Base-by-base conservation (phyloP, 106 monocot species). In the Allium cepa region DNA sequence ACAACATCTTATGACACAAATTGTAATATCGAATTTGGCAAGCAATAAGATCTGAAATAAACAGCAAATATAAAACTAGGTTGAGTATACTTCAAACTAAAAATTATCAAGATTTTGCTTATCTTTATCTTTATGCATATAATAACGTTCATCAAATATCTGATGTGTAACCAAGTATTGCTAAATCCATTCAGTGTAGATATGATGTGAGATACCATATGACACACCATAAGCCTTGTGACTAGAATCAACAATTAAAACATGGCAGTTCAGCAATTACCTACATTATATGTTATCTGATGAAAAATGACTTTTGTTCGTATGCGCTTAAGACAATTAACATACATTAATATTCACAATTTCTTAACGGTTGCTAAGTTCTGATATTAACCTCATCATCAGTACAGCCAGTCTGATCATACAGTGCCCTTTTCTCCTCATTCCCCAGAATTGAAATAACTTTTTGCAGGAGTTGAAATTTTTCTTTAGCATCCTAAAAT, bases 381-480 rank as follows among this genome's bases (percentile, higher is more conserved):
- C 0, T 49, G 50, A n/a, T 56, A 78, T 69, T 82, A 72, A 93
- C 97, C 73, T 83, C 82, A 78, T 87, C 99, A 78, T 87, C 99
- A 67, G 82, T 73, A 81, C 70, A 82, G 49, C 99, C 93, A 83
- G 93, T 99, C 67, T 87, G 83, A 83, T 99, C 99, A 87, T 99
- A 99, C 28, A 90, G 10, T 50, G 83, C 81, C 57, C 99, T 99
- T 73, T 90, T 93, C 65, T 99, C 92, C 63, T 90, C 93, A 76
- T 99, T 89, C 6, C 93, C 93, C 74, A 99, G 88, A 77, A 99
- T 79, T 49, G 90, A 87, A 68, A 99, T 99, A 53, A 99, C 93
- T 70, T 90, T 93, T 77, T 99, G 99, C 76, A 99, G 71, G 53
- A 85, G 63, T 77, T 99, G 99, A 80, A 99, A 99, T 75, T 99